Evolutionary conservation across 2,329 filamentous ascomycete genomes (phyloP), one percentile per base, ranked within the genome.

Genomic region (Xylariaceae sp.): DNA sequence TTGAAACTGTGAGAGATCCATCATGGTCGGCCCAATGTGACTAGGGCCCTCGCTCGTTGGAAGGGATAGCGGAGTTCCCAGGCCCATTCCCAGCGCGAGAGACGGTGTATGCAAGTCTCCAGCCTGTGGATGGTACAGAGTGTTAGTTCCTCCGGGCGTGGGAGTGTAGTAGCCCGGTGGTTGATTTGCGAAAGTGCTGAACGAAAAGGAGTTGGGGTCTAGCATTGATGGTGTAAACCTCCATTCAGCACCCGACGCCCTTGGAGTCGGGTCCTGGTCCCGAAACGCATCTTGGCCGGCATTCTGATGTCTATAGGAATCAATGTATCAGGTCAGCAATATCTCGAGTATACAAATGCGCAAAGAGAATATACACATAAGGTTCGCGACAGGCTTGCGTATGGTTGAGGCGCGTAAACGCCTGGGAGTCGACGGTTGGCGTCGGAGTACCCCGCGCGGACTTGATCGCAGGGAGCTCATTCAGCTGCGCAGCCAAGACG

Each of bases 151-250:
- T 57, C 88, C 89, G 2, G 90, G 88, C 1, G 90, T 95, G 2
- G 92, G 89, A 7, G 90, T 92, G 71, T 96, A 97, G 71, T 94
- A 94, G 13, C 87, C 89, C 14, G 88, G 82, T 42, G 87, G 82
- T 58, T 92, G 88, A 70, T 89, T 90, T 58, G 87, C 84, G 65
- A 96, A 93, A 50, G 80, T 79, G 54, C 84, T 80, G 71, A 96
- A 97, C 19, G 84, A 83, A 68, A 90, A 90, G 31, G 89, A 88
- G 69, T 87, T 90, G 16, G 90, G 85, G 66, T 97, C 93, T 66
- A 97, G 81, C 51, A 96, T 77, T 18, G 91, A 94, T 4, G 92
- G 90, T 2, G 92, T 96, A 65, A 96, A 91, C 60, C 88, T 83
- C 86, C 92, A 94, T 62, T 82, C 84, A 61, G 97, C 91, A 64